A percentile compares a stretch with the other conserved stretches of the same genome.
Conservation (phyloP, 2,329 filamentous ascomycete genomes). For the Apiospora marii region DNA sequence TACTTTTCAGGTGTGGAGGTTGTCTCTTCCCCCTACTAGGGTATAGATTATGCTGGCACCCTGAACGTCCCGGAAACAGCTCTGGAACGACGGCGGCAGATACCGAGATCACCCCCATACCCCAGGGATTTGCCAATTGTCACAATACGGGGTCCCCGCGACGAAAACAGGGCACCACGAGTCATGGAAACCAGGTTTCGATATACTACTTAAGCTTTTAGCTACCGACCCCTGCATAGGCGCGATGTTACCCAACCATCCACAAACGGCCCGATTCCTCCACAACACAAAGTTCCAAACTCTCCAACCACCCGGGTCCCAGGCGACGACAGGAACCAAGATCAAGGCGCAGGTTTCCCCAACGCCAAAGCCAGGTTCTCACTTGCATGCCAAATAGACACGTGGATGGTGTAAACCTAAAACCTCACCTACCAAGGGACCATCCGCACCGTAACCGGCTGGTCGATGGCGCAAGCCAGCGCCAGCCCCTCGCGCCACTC, state of each 20-base stretch:
- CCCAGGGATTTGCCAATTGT: background rate
- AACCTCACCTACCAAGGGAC: conserved; percentile 7
- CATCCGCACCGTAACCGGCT: conserved; percentile 23
- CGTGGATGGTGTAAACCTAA: background rate
- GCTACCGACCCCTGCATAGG: background rate
- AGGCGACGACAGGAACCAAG: background rate
- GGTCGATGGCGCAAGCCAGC: conserved; percentile 21
- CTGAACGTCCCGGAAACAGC: no score
- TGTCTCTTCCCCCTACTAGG: background rate
- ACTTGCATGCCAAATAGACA: background rate
- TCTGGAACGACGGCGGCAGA: background rate
- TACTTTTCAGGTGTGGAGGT: background rate
- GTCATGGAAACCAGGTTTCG: background rate
- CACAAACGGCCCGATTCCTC: background rate
- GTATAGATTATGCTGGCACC: no score
- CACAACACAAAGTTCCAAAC: background rate
- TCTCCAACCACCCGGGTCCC: background rate
- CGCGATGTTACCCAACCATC: background rate
- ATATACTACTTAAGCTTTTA: background rate
- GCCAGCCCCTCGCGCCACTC: conserved; percentile 23
- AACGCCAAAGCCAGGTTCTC: background rate
- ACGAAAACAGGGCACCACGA: background rate
- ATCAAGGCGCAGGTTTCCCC: background rate
- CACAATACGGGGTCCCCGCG: background rate
- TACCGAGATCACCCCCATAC: background rate